Evolutionary conservation across 805 yeast genomes (phyloP).

Genomic region (Saccharomycopsis synnaedendra): DNA sequence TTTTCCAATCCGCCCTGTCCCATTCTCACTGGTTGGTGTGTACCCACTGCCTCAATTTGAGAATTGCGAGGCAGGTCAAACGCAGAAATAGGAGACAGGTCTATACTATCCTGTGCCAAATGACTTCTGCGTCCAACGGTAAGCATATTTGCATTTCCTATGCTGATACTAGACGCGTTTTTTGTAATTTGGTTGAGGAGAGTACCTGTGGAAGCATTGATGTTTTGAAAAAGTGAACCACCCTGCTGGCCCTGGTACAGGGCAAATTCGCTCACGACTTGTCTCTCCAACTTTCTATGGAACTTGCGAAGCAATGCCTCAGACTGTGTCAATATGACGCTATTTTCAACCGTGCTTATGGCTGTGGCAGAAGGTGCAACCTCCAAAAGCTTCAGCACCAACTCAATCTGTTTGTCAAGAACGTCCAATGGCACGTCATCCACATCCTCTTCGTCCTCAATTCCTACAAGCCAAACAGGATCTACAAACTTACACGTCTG

Average conservation of each 20-base stretch:
- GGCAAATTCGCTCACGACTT: slow-evolving; percentile 13
- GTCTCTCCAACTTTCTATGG: slow-evolving; percentile 9
- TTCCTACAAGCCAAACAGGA: slow-evolving; percentile 11
- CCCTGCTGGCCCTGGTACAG: slow-evolving; percentile 11
- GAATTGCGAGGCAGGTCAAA: slow-evolving; percentile 12
- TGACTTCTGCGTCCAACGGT: slow-evolving; percentile 1
- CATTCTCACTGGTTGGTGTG: slow-evolving; percentile 3
- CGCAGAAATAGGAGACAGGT: slow-evolving; percentile 12
- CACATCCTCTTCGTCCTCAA: slow-evolving; percentile 8
- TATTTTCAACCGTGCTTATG: slow-evolving; percentile 18
- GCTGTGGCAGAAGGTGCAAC: slow-evolving; percentile 19
- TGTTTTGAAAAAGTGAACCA: slow-evolving; percentile 10
- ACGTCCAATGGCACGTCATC: slow-evolving; percentile 14
- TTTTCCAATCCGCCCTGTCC: slow-evolving; percentile 5
- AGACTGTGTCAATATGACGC: slow-evolving; percentile 25
- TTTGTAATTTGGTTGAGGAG: slow-evolving; percentile 14
- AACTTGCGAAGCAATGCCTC: slow-evolving; percentile 15
- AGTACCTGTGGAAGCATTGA: slow-evolving; percentile 16
- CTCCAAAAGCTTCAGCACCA: slow-evolving; percentile 26
- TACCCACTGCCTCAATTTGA: slow-evolving; percentile 1
- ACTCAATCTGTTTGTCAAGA: slow-evolving; percentile 27
- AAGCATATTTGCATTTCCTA: neutral
- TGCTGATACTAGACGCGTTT: neutral
- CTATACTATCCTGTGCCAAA: slow-evolving; percentile 4
- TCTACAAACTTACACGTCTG: slow-evolving; percentile 32